Evolutionary conservation across 2,329 filamentous ascomycete species (phyloP), one percentile per base, ranked within the genome.

Genomic region (Penicillium sp.): DNA sequence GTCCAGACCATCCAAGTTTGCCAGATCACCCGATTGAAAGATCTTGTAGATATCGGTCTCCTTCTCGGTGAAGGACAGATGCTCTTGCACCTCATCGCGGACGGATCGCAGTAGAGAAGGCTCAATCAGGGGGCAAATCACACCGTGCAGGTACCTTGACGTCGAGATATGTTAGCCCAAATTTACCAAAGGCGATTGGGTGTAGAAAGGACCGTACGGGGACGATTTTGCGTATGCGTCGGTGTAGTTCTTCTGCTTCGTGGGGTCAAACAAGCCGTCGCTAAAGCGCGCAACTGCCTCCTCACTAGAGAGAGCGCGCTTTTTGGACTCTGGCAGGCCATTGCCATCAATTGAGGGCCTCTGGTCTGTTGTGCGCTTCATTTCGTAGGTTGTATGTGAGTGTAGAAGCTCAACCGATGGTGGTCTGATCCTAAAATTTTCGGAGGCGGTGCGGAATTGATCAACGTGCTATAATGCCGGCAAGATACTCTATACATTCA

Each of bases 11-110:
- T 97, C 94, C 60, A 99, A 87, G 79, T 99, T 99, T 51, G 95
- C 95, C 37, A 99, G 85, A 76, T 99, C 95, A 67, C 95, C 95
- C 4, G 94, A 98, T 82, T 99, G 95, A 84, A 97, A 93, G 74
- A 99, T 98, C 80, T 96, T 97, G 85, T 99, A 99, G 71, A 99
- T 99, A 77, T 99, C 95, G 52, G 95, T 99, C 79, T 99, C 95
- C 78, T 99, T 99, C 70, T 93, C 93, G 13, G 95, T 97, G 81
- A 99, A 99, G 68, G 91, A 89, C 68, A 99, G 91, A 74, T 97
- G 93, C 68, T 90, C 84, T 77, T 89, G 89, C 77, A 98, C 94
- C 80, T 99, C 95, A 72, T 85, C 81, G 74, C 95, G 93, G 61
- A 99, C 95, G 58, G 86, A 84, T 71, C 93, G 93, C 51, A 99